Evolutionary conservation across 805 yeast genomes (phyloP).

Genomic region (Nakazawaea molendinolei): DNA sequence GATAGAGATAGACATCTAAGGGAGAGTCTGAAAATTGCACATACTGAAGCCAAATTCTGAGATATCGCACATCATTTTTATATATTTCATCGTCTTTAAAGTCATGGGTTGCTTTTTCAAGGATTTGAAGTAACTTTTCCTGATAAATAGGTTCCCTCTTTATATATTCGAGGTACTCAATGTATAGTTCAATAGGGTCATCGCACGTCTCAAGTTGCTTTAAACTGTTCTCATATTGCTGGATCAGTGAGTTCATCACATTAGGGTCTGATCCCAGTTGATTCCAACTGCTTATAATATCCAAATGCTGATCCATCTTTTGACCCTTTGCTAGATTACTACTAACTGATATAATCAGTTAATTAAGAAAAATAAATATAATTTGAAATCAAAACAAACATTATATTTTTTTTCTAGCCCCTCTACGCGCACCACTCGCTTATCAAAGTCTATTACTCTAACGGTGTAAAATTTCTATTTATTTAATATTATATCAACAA

Average conservation of each 20-base stretch:
- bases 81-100: conserved; percentile 63
- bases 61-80: conserved; percentile 75
- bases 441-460: too few relatives aligned
- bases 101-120: conserved; percentile 67
- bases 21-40: conserved; percentile 64
- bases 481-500: background rate
- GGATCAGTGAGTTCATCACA: too few relatives aligned
- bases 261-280: too few relatives aligned
- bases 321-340: background rate
- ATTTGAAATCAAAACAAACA: too few relatives aligned
- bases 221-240: background rate
- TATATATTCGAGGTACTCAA: conserved; percentile 76
- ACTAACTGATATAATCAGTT: too few relatives aligned
- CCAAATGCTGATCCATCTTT: background rate
- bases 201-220: conserved; percentile 51
- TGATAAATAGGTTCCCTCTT: conserved; percentile 57
- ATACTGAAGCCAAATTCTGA: conserved; percentile 77
- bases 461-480: background rate
- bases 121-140: conserved; percentile 55
- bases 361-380: too few relatives aligned
- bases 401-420: too few relatives aligned
- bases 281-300: conserved; percentile 2
- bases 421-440: too few relatives aligned
- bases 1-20: conserved; percentile 60
- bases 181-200: conserved; percentile 74